Conservation (phyloP, 805 yeast genomes). For the Pichia californica region DNA sequence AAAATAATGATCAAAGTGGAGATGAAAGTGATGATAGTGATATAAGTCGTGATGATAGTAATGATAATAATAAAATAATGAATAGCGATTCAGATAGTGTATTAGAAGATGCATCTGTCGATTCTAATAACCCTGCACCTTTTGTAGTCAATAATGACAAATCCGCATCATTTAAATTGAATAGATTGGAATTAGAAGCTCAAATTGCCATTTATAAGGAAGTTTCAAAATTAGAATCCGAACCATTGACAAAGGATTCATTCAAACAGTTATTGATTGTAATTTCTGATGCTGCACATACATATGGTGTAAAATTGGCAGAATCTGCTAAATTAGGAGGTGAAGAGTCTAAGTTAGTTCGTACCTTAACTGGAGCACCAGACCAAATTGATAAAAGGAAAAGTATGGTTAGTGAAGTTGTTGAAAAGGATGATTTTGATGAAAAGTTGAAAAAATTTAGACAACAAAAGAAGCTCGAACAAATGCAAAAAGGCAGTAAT, state of each 20-base stretch:
- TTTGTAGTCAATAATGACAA: conserved; percentile 5
- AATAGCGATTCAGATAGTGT: conserved; percentile 1
- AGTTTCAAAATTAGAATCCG: conserved; percentile 16
- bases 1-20: no score
- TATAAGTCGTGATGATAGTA: conserved; percentile 8
- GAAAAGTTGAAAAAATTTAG: conserved; percentile 9
- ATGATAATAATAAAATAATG: conserved; percentile 6
- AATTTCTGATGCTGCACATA: conserved; percentile 29
- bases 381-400: conserved; percentile 22
- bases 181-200: conserved; percentile 20
- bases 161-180: conserved; percentile 18
- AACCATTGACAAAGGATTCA: conserved; percentile 21
- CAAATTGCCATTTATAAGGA: conserved; percentile 24
- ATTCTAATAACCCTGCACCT: conserved; percentile 13
- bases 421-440: conserved; percentile 9
- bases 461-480: conserved; percentile 6
- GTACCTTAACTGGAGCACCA: conserved; percentile 38
- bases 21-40: background rate
- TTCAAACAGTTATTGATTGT: conserved; percentile 26
- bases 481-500: conserved; percentile 1
- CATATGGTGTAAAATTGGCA: conserved; percentile 30
- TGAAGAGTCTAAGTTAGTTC: conserved; percentile 34
- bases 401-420: conserved; percentile 26
- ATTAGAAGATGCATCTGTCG: conserved; percentile 8
- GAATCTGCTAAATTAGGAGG: conserved; percentile 32